phyloP scores from a whole-genome alignment of 208 protist genomes.

The Angomonas deanei region DNA sequence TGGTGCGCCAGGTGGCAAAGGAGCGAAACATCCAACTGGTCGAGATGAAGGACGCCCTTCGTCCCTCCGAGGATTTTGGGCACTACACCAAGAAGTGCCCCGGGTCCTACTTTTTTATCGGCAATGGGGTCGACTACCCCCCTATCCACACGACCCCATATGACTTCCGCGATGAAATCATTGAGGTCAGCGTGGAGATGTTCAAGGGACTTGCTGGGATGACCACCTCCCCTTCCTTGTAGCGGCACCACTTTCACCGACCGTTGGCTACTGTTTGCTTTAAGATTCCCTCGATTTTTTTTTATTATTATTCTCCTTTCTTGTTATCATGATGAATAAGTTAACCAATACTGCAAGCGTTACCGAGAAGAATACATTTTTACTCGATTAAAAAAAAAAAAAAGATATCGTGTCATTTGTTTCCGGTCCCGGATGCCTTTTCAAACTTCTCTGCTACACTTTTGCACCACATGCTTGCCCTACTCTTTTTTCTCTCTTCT shows the following conservation, averaged over 20 bases:
- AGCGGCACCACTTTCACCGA: background rate
- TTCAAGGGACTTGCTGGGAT: constrained; percentile 31
- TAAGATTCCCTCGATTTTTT: background rate
- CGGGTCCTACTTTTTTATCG: constrained; percentile 32
- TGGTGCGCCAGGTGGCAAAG: constrained; percentile 25
- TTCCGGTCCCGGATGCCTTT: too few species aligned
- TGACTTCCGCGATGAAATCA: constrained; percentile 33
- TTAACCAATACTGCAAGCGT: background rate
- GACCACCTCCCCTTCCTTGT: constrained; percentile 1
- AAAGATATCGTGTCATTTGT: too few species aligned
- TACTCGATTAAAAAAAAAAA: background rate
- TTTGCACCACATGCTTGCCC: too few species aligned
- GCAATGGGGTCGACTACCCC: constrained; percentile 29
- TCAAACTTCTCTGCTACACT: too few species aligned
- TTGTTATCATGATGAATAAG: background rate
- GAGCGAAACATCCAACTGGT: constrained; percentile 13
- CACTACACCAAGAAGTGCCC: constrained; percentile 35
- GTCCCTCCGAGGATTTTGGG: constrained; percentile 36
- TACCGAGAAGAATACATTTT: background rate
- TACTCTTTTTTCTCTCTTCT: background rate
- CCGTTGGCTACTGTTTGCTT: background rate
- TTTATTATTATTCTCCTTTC: constrained; percentile 3
- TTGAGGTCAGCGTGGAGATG: constrained; percentile 28
- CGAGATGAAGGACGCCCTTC: constrained; percentile 21
- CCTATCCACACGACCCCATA: constrained; percentile 34